Conservation (phyloP, 2,329 filamentous ascomycete genomes). For the Claviceps sorghi region DNA sequence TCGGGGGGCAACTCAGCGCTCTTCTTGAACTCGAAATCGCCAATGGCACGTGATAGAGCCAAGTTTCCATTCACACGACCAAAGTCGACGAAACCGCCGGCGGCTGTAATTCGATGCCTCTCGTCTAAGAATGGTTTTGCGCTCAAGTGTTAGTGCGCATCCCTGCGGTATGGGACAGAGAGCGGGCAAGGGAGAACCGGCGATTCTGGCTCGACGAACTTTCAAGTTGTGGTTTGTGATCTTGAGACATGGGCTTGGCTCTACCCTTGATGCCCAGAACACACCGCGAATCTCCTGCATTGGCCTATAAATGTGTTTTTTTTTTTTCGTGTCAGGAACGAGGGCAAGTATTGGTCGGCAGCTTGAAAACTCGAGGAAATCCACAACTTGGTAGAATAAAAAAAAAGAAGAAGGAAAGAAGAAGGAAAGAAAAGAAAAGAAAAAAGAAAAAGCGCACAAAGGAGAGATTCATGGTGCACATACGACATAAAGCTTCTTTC, state of each 20-base stretch:
- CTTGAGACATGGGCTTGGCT: conserved; percentile 95
- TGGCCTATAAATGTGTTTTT: conserved; percentile 48
- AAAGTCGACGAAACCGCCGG: conserved; percentile 96
- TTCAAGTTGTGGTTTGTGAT: conserved; percentile 98
- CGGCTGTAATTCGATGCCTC: conserved; percentile 88
- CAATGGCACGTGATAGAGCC: conserved; percentile 89
- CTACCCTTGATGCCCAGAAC: conserved; percentile 93
- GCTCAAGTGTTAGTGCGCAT: background rate
- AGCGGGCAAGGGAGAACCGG: background rate
- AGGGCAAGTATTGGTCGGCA: background rate
- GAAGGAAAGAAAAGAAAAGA: background rate
- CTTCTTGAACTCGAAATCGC: conserved; percentile 99
- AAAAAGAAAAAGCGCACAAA: background rate
- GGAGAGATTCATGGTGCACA: conserved; percentile 25
- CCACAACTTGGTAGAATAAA: background rate
- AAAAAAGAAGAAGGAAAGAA: background rate
- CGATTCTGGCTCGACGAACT: conserved; percentile 36
- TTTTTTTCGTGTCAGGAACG: conserved; percentile 8
- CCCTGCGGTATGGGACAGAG: background rate
- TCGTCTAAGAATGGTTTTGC: conserved; percentile 45
- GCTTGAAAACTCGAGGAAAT: background rate
- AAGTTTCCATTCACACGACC: conserved; percentile 97
- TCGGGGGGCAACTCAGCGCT: conserved; percentile 93
- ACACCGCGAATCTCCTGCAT: conserved; percentile 89
- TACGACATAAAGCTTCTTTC: conserved; percentile 90